Conservation (phyloP, 176 grass and related monocot species). For the Musa itinerans region DNA sequence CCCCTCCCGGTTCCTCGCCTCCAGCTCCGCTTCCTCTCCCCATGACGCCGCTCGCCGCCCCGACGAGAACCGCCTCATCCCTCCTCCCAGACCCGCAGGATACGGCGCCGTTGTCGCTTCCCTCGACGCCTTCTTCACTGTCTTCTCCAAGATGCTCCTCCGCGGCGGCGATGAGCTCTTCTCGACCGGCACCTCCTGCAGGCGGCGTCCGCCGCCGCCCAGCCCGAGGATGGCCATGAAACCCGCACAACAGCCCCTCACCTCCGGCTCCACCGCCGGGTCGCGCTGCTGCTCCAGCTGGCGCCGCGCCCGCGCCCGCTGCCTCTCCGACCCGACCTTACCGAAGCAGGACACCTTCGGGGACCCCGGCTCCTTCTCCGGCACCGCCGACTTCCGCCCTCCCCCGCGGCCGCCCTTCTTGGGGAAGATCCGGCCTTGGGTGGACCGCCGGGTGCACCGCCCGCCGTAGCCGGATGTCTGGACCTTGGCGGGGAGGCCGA, state of each 20-base stretch:
- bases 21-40: constrained; percentile 23
- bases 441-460: constrained; percentile 20
- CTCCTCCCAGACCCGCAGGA: constrained; percentile 25
- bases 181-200: neutral
- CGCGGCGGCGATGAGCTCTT: constrained; percentile 1
- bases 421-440: constrained; percentile 42
- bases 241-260: constrained; percentile 32
- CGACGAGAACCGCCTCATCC: constrained; percentile 51
- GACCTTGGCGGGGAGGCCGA: constrained; percentile 44
- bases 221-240: constrained; percentile 31
- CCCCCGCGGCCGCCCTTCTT: constrained; percentile 26
- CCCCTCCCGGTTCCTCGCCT: neutral
- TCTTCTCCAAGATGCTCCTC: neutral
- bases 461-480: constrained; percentile 25
- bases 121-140: neutral
- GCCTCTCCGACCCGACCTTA: constrained; percentile 51
- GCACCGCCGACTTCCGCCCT: constrained; percentile 34
- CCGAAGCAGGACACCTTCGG: constrained; percentile 93
- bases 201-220: neutral
- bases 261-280: neutral
- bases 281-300: constrained; percentile 2
- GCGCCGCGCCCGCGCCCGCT: constrained; percentile 27
- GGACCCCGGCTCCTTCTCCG: constrained; percentile 50
- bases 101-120: neutral
- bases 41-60: constrained; percentile 51